A percentile compares a stretch with the other conserved stretches of the same genome.
Evolutionary conservation across 2,329 filamentous ascomycete genomes (phyloP).

Genomic region (Truncatella angustata): DNA sequence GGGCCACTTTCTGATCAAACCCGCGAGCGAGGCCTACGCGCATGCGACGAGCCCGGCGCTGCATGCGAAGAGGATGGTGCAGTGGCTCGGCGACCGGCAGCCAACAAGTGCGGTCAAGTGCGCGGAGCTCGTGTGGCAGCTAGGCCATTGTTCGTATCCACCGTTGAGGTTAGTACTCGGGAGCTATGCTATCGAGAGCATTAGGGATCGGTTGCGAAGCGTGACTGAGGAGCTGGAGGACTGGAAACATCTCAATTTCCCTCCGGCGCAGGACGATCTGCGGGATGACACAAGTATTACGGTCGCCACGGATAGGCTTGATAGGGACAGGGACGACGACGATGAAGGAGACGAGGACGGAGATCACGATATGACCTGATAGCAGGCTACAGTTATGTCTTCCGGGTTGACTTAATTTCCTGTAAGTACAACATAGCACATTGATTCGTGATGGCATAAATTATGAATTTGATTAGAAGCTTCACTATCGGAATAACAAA

Average conservation of each 20-base stretch:
- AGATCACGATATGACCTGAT: slow-evolving; percentile 14
- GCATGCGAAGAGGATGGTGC: slow-evolving; percentile 86
- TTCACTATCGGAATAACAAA: too few species aligned
- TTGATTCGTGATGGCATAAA: too few species aligned
- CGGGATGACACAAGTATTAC: slow-evolving; percentile 5
- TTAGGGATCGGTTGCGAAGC: slow-evolving; percentile 81
- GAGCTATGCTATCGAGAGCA: slow-evolving; percentile 93
- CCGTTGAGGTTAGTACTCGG: slow-evolving; percentile 84
- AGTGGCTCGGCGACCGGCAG: slow-evolving; percentile 91
- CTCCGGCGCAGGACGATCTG: slow-evolving; percentile 38
- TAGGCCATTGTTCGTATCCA: slow-evolving; percentile 93
- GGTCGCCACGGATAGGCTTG: slow-evolving; percentile 25
- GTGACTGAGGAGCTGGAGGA: slow-evolving; percentile 95
- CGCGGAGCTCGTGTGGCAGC: slow-evolving; percentile 89
- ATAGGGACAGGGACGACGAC: slow-evolving; percentile 30
- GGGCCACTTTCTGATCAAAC: slow-evolving; percentile 90
- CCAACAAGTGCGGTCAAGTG: slow-evolving; percentile 91
- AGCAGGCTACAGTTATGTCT: not conserved
- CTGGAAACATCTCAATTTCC: slow-evolving; percentile 83
- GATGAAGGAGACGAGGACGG: slow-evolving; percentile 20
- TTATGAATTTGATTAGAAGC: too few species aligned
- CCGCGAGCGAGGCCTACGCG: slow-evolving; percentile 77
- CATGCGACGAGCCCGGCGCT: slow-evolving; percentile 76
- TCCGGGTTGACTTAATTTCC: not conserved
- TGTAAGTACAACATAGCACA: too few species aligned